Percentiles rank a stretch among this genome's conserved stretches.
Evolutionary conservation across 495 filamentous ascomycete species (phyloP).

Genomic region (Filosporella fistucella): DNA sequence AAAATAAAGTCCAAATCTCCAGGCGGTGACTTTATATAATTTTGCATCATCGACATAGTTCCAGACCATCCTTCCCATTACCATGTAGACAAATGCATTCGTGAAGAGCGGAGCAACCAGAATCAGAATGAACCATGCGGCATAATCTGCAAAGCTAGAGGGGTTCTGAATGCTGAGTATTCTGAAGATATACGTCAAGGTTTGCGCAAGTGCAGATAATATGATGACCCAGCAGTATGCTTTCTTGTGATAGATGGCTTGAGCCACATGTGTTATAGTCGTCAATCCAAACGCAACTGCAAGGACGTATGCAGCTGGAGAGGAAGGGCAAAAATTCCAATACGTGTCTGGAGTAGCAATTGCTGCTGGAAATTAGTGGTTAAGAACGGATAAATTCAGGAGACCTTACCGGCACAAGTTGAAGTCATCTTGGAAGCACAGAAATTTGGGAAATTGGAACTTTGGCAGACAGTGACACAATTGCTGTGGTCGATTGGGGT

Average conservation of each 20-base stretch:
- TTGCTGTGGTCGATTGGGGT: no score
- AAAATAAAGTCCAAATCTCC: constrained; percentile 47
- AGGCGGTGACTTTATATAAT: constrained; percentile 43
- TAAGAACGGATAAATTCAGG: no score
- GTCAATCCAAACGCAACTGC: constrained; percentile 31
- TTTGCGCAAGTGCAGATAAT: constrained; percentile 31
- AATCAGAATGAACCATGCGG: constrained; percentile 30
- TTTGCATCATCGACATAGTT: constrained; percentile 44
- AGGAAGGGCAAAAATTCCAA: constrained; percentile 24
- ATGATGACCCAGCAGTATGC: constrained; percentile 50
- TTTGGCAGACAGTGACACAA: no score
- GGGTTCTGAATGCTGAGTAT: constrained; percentile 34
- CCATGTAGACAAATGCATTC: constrained; percentile 67
- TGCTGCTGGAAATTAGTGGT: no score
- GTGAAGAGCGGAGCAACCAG: constrained; percentile 44
- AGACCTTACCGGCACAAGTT: no score
- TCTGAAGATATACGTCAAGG: constrained; percentile 30
- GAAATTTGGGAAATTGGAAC: no score
- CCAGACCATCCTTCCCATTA: constrained; percentile 54
- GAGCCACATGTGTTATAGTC: constrained; percentile 24
- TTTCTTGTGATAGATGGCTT: constrained; percentile 26
- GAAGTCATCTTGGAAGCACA: no score
- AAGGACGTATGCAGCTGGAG: constrained; percentile 30
- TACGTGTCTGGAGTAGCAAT: constrained; percentile 21
- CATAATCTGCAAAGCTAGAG: constrained; percentile 24